These are phyloP conservation scores for Spencermartinsiella europaea DNA, from an alignment of 805 yeast genomes.

Conservation along the genomic window DNA sequence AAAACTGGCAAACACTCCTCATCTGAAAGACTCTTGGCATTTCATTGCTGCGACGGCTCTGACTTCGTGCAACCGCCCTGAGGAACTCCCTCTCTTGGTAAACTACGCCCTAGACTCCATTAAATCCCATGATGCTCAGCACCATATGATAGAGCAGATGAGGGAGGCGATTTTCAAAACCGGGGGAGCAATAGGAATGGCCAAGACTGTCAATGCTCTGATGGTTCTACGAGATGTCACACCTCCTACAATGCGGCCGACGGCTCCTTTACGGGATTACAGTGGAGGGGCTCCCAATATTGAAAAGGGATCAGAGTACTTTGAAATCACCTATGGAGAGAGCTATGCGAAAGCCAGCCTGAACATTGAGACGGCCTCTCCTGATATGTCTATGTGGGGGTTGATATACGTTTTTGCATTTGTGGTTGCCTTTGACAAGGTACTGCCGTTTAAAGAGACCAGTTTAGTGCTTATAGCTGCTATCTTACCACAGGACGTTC, in stretches of 20 bases:
- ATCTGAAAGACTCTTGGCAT: slow-evolving; percentile 62
- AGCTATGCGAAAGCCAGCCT: slow-evolving; percentile 59
- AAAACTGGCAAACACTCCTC: slow-evolving; percentile 49
- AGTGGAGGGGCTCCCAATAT: slow-evolving; percentile 1
- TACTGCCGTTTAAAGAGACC: slow-evolving; percentile 64
- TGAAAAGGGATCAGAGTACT: slow-evolving; percentile 53
- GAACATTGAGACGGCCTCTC: slow-evolving; percentile 71
- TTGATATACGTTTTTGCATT: slow-evolving; percentile 73
- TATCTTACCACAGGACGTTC: slow-evolving; percentile 87
- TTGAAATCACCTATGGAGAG: slow-evolving; percentile 73
- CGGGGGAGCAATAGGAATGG: slow-evolving; percentile 76
- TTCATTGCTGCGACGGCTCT: slow-evolving; percentile 74
- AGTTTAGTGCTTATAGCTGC: slow-evolving; percentile 75
- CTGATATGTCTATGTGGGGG: slow-evolving; percentile 76
- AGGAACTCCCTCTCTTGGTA: slow-evolving; percentile 69
- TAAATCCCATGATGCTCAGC: slow-evolving; percentile 12
- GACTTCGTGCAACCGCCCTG: slow-evolving; percentile 75
- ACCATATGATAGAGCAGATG: slow-evolving; percentile 40
- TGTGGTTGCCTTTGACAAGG: slow-evolving; percentile 59
- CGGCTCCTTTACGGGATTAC: slow-evolving; percentile 22
- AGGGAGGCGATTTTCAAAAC: slow-evolving; percentile 77
- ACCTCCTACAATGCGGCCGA: slow-evolving; percentile 45
- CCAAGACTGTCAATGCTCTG: slow-evolving; percentile 76
- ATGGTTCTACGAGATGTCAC: slow-evolving; percentile 61
- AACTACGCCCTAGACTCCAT: slow-evolving; percentile 50